phyloP scores from a whole-genome alignment of 495 filamentous ascomycete genomes.

The Baudoinia panamericana region DNA sequence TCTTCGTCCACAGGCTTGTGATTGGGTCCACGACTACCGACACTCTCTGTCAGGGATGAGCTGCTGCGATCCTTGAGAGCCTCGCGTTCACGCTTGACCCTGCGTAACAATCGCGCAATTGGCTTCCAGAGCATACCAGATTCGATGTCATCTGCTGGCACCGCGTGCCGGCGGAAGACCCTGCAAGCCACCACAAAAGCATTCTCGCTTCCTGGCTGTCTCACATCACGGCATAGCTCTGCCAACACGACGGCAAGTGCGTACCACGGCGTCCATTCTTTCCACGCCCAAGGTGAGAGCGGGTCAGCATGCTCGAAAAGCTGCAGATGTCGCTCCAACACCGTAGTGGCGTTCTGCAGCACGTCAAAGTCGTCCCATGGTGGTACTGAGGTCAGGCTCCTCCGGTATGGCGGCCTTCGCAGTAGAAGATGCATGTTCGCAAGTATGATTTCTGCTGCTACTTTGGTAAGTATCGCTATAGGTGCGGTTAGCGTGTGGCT shows the following conservation, averaged over 20 bases:
- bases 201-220: not conserved
- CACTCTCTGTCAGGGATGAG: too few species aligned
- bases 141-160: not conserved
- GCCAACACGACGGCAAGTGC: slow-evolving; percentile 3
- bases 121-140: slow-evolving; percentile 7
- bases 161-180: not conserved
- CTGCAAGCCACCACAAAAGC: not conserved
- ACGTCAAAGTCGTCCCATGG: slow-evolving; percentile 4
- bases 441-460: not conserved
- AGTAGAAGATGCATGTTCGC: slow-evolving; percentile 1
- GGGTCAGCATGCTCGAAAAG: not conserved
- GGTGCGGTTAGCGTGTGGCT: not conserved
- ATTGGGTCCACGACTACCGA: too few species aligned
- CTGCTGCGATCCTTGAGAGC: too few species aligned
- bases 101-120: slow-evolving; percentile 1
- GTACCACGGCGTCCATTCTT: slow-evolving; percentile 5
- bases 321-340: slow-evolving; percentile 1
- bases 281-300: slow-evolving; percentile 2
- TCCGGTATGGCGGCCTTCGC: not conserved
- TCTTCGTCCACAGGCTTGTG: too few species aligned
- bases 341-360: not conserved
- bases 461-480: slow-evolving; percentile 7
- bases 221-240: not conserved
- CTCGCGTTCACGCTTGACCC: not conserved
- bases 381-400: not conserved